Base-by-base conservation (phyloP, 768 basidiomycete species). In the Nevesoporus exiguus region DNA sequence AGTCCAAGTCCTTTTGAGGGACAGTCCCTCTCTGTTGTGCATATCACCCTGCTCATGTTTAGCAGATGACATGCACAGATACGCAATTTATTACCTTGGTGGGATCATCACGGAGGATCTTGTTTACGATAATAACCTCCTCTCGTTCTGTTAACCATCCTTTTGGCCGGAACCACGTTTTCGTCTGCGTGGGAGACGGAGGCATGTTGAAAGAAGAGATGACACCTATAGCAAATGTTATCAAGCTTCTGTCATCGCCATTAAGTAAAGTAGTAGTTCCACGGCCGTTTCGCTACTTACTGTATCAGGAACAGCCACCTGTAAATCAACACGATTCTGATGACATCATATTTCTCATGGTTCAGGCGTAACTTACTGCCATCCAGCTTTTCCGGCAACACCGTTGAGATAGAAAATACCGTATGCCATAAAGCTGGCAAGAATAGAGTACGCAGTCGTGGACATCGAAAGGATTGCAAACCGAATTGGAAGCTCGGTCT, bases 401-500 rank as follows among this genome's bases (percentile, higher is more conserved):
- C 47, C 55, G 11, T 49, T n/a, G 6, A 61, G 55, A 21, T 47
- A 59, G 13, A 86, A 70, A 17, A 87, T 80, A 5, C 84, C 86
- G 0, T 81, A 82, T 0, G 83, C 87, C 9, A 88, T 62, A 66
- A 90, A 88, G 3, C 81, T 80, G 47, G 79, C 76, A 19, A 82
- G 57, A 47, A 88, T 81, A 42, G 77, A 67, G 4, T 80, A 73
- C 2, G 77, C 50, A 49, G 85, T 82, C 64, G 80, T 79, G 5
- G 82, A 81, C 27, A 80, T 74, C 85, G 84, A 89, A 74, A 88
- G 87, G 60, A 77, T 81, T 1, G 83, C 84, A 10, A 88, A 73
- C n/a, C 86, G 78, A 3, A 64, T 47, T 9, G 62, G 61, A 19
- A 86, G 73, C 61, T 83, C 81, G 22, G 68, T 73, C 63, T 82